phyloP scores from a whole-genome alignment of 371 early-diverging fungal species.

The Apophysomyces elegans region DNA sequence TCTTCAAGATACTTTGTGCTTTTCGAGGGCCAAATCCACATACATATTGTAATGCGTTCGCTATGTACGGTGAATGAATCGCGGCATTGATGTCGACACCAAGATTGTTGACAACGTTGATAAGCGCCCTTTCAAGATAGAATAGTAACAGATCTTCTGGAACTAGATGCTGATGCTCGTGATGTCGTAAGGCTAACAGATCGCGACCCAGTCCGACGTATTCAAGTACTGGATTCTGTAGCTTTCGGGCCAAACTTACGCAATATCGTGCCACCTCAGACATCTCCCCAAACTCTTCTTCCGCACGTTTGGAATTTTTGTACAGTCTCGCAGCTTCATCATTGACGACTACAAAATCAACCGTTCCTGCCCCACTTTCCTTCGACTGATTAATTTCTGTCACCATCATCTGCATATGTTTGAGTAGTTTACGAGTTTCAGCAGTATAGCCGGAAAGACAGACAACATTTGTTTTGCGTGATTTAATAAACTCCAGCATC shows the following conservation, averaged over 20 bases:
- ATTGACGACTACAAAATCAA: conserved; percentile 64
- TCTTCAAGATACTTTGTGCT: conserved; percentile 71
- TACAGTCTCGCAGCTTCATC: conserved; percentile 91
- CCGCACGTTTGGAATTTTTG: conserved; percentile 76
- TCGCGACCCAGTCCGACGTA: conserved; percentile 84
- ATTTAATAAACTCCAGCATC: conserved; percentile 64
- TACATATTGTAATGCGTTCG: conserved; percentile 83
- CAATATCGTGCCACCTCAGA: conserved; percentile 84
- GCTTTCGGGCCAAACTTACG: conserved; percentile 81
- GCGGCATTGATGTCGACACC: conserved; percentile 92
- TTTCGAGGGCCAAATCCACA: conserved; percentile 96
- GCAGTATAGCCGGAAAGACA: conserved; percentile 84
- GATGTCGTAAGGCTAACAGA: conserved; percentile 69
- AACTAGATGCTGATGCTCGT: conserved; percentile 76
- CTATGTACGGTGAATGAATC: conserved; percentile 69
- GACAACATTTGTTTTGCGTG: conserved; percentile 76
- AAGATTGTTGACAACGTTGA: conserved; percentile 83
- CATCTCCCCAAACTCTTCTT: conserved; percentile 72
- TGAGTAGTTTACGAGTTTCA: conserved; percentile 72
- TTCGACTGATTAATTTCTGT: conserved; percentile 53
- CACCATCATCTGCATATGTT: conserved; percentile 65
- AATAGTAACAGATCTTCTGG: conserved; percentile 69
- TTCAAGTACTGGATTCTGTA: conserved; percentile 88
- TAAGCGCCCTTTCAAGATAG: conserved; percentile 83
- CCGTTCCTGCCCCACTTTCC: conserved; percentile 25